Evolutionary conservation across 306 rosid genomes (phyloP).

Genomic region (Rosa chinensis): DNA sequence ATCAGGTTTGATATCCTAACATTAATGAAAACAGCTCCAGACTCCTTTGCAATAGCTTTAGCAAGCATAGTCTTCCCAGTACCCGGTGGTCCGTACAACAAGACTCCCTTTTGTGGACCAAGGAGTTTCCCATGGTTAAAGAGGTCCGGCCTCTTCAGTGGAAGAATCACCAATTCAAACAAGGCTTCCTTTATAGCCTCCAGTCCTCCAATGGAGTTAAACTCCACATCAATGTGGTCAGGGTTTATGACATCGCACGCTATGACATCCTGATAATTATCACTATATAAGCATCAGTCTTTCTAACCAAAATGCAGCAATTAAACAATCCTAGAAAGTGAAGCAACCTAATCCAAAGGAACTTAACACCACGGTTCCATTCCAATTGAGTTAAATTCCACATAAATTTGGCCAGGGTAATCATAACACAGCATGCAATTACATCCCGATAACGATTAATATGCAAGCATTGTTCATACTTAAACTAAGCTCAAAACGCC

Average conservation of each 20-base stretch:
- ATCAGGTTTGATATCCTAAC: constrained; percentile 89
- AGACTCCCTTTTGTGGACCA: constrained; percentile 94
- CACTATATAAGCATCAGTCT: not conserved
- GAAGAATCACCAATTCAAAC: constrained; percentile 89
- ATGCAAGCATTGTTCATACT: not conserved
- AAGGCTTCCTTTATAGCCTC: constrained; percentile 77
- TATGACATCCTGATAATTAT: constrained; percentile 77
- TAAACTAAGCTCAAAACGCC: not conserved
- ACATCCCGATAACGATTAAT: not conserved
- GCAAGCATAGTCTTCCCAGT: constrained; percentile 99
- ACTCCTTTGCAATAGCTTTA: constrained; percentile 96
- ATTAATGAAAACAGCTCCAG: constrained; percentile 93
- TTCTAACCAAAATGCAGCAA: not conserved
- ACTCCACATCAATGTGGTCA: constrained; percentile 86
- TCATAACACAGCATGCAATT: not conserved
- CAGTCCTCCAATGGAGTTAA: constrained; percentile 83
- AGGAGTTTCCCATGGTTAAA: constrained; percentile 86
- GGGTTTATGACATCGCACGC: constrained; percentile 98
- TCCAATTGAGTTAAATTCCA: not conserved
- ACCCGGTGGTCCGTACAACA: constrained; percentile 95
- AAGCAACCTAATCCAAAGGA: not conserved
- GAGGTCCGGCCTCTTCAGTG: constrained; percentile 73
- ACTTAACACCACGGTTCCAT: not conserved
- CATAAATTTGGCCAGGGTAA: not conserved
- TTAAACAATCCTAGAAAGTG: not conserved